Base-by-base conservation (phyloP, 2,329 filamentous ascomycete genomes). In the Penicillium sp. region DNA sequence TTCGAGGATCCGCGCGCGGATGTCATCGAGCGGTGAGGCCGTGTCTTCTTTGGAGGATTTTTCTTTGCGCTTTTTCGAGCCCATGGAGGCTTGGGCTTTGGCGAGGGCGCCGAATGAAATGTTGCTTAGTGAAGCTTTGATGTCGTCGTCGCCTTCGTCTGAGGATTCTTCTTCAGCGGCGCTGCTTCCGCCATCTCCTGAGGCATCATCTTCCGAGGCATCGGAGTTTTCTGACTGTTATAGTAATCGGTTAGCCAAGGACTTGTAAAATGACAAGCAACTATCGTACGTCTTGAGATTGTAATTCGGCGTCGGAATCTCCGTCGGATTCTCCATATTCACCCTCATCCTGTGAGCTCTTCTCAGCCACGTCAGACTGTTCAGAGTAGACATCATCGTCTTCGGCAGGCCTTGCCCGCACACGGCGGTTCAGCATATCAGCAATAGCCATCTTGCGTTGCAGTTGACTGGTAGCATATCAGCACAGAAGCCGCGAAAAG, bases 71-170 rank as follows among this genome's bases (percentile, higher is more conserved):
- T 70, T 73, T 60, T 68, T 69, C 5, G 65, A 58, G 59, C 75
- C 76, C 28, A 95, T 73, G 0, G 84, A 81, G 35, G 86, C 86
- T 75, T 95, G 90, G 1, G 91, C 92, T 77, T 90, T 89, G 58
- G 89, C 90, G 36, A 96, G 79, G n/a, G 89, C 89, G 56, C 91
- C 92, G 65, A 97, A 96, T 22, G 91, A 94, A 58, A 96, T 84
- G 54, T 77, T 79, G 63, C 76, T 79, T 51, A 86, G 71, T 30
- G 73, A 68, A 4, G 69, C 59, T 62, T 66, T 66, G 41, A 69
- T 63, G 59, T 69, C 70, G 40, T 72, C 70, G 28, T 66, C 73
- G 18, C 69, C 66, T 4, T 61, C 62, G 6, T 73, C 68, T 44
- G 57, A 55, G 20, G 24, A n/a, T 16, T 76, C 66, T 22, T 76